phyloP scores from a whole-genome alignment of 2,329 filamentous ascomycete genomes.

The Colletotrichum noveboracense region DNA sequence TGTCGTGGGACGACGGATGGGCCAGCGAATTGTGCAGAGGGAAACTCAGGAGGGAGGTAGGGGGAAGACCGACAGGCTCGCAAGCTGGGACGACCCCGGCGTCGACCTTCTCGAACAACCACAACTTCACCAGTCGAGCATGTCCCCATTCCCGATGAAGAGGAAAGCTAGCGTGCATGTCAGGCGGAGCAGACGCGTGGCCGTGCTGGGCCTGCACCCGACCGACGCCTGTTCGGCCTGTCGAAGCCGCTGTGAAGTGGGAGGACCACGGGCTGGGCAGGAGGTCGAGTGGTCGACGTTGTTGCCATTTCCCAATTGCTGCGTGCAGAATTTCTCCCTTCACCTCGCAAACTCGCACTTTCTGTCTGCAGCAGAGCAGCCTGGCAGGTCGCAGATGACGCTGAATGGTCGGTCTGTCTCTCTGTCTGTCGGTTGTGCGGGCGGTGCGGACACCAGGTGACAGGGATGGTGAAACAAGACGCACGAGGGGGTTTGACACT shows the following conservation, averaged over 20 bases:
- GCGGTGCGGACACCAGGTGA: neutral
- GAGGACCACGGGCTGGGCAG: neutral
- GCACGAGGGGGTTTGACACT: neutral
- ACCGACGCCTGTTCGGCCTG: neutral
- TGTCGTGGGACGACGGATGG: neutral
- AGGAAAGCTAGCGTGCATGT: neutral
- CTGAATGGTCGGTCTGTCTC: neutral
- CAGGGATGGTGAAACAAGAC: slow-evolving; percentile 16
- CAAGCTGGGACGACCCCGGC: slow-evolving; percentile 2
- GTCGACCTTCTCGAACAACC: neutral
- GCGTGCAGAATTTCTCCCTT: neutral
- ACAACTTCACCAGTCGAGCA: neutral
- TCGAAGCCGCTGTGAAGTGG: neutral
- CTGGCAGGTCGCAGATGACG: neutral
- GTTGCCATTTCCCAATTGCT: neutral
- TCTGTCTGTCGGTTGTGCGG: neutral
- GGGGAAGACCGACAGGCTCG: neutral
- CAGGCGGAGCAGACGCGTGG: slow-evolving; percentile 17
- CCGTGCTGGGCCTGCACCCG: neutral
- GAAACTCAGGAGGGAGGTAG: neutral
- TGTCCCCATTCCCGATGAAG: neutral
- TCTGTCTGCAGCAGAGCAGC: neutral
- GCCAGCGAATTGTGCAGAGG: neutral
- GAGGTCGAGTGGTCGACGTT: neutral
- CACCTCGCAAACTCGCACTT: neutral